Evolutionary conservation across 2,329 filamentous ascomycete genomes (phyloP).

Genomic region (Diplodia mutila): DNA sequence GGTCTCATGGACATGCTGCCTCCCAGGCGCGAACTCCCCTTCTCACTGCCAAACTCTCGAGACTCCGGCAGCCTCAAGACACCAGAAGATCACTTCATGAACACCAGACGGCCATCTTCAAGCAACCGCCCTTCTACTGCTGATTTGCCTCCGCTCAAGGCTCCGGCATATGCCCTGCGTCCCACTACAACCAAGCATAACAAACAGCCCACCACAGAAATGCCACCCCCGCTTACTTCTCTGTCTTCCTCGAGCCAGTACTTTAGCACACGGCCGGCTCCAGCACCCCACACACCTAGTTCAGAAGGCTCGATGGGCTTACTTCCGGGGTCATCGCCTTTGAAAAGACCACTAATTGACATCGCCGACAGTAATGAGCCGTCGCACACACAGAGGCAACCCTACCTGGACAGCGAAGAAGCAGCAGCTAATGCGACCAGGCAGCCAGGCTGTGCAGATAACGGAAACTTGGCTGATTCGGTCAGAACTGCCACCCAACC

Average conservation of each 20-base stretch:
- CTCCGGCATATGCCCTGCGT: neutral
- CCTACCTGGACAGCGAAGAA: neutral
- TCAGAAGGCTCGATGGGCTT: neutral
- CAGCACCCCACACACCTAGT: neutral
- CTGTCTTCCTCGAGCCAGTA: neutral
- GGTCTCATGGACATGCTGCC: conserved; percentile 35
- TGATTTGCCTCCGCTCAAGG: neutral
- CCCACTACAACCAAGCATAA: neutral
- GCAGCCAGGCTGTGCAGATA: neutral
- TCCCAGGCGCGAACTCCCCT: conserved; percentile 46
- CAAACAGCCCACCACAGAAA: neutral
- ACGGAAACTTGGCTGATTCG: neutral
- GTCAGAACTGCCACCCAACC: neutral
- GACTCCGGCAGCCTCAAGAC: neutral
- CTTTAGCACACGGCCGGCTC: neutral
- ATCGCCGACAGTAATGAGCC: neutral
- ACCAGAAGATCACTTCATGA: neutral
- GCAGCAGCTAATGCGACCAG: no score
- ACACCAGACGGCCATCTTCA: neutral
- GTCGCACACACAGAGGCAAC: neutral
- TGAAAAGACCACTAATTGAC: neutral
- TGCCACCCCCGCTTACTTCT: neutral
- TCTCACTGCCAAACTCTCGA: conserved; percentile 28
- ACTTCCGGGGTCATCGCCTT: neutral
- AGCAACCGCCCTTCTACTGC: conserved; percentile 5